Conservation (phyloP, 2,329 filamentous ascomycete genomes). For the Harringtonia lauricola region DNA sequence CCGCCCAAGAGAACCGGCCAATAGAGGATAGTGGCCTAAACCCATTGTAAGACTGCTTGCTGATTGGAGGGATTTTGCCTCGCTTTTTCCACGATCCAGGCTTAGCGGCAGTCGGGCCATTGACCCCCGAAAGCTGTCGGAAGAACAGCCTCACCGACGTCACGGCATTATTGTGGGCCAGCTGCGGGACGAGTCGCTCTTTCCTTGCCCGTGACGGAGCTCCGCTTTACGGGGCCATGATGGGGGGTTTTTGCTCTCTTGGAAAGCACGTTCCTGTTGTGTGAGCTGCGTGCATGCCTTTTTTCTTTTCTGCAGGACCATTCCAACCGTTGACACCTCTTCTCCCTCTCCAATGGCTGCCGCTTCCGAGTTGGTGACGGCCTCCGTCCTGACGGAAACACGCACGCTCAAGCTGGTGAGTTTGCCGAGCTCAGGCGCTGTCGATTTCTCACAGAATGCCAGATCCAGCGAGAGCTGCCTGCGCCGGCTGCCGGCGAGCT, state of each 20-base stretch:
- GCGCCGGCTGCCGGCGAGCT: constrained; percentile 42
- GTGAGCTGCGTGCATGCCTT: too few relatives aligned
- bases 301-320: too few relatives aligned
- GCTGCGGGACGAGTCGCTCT: too few relatives aligned
- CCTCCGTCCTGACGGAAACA: constrained; percentile 4
- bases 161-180: not conserved
- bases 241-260: too few relatives aligned
- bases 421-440: not conserved
- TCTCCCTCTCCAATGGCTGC: constrained; percentile 5
- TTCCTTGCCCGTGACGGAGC: too few relatives aligned
- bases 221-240: too few relatives aligned
- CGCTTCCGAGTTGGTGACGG: not conserved
- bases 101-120: not conserved
- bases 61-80: too few relatives aligned
- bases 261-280: too few relatives aligned
- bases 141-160: not conserved
- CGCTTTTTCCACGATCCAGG: not conserved
- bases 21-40: too few relatives aligned
- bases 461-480: constrained; percentile 23
- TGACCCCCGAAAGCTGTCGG: not conserved
- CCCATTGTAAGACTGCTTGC: not conserved
- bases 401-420: constrained; percentile 1
- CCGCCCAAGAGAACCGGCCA: too few relatives aligned
- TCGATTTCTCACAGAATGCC: not conserved
- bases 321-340: too few relatives aligned